phyloP scores from a whole-genome alignment of 306 rosid species.

The Vicia sativa region DNA sequence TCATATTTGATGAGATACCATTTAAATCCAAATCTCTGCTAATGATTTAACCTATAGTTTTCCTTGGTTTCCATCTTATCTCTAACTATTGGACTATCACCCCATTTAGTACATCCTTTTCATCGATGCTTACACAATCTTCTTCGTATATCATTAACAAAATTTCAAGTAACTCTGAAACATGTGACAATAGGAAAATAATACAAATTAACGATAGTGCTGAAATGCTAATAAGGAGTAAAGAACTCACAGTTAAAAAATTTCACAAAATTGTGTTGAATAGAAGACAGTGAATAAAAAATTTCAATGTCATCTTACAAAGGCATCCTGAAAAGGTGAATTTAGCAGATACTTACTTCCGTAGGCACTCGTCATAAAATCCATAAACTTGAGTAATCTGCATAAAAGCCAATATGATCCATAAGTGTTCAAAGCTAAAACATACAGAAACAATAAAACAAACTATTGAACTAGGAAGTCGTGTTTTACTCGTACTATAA shows the following conservation, averaged over 20 bases:
- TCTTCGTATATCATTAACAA: not conserved
- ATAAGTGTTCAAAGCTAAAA: slow-evolving; percentile 16
- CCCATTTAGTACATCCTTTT: not conserved
- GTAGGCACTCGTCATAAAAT: slow-evolving; percentile 90
- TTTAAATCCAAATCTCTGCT: not conserved
- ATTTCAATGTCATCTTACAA: slow-evolving; percentile 7
- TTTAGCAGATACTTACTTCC: slow-evolving; percentile 69
- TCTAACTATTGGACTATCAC: slow-evolving; percentile 3
- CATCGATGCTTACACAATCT: not conserved
- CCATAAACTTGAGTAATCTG: slow-evolving; percentile 99
- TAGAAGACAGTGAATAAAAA: slow-evolving; percentile 8
- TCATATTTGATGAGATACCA: not conserved
- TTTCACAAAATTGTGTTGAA: not conserved
- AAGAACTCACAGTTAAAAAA: not conserved
- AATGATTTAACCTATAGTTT: slow-evolving; percentile 1
- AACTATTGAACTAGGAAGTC: slow-evolving; percentile 3
- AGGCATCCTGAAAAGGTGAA: slow-evolving; percentile 25
- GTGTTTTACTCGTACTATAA: not conserved
- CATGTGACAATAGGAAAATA: not conserved
- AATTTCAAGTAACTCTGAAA: not conserved
- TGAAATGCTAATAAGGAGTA: not conserved
- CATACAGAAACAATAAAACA: not conserved
- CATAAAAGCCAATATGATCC: slow-evolving; percentile 46
- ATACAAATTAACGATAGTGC: not conserved
- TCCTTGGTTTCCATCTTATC: not conserved